phyloP scores from a whole-genome alignment of 257 asterid species.

The Coffea eugenioides region DNA sequence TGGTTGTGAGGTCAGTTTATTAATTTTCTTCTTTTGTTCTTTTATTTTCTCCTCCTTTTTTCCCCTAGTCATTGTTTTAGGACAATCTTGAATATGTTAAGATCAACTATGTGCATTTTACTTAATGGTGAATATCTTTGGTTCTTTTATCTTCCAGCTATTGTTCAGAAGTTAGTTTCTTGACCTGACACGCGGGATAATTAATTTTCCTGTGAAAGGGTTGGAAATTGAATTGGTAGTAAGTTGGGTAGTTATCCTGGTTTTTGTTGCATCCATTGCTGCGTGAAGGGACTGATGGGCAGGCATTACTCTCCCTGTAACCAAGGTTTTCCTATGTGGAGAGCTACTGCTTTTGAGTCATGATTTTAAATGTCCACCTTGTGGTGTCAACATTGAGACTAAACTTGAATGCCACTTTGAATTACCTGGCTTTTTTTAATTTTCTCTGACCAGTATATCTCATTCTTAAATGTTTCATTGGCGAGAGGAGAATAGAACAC shows the following conservation, averaged over 20 bases:
- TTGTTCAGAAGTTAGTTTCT: background rate
- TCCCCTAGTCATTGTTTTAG: background rate
- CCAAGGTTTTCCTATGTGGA: background rate
- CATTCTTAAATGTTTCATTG: background rate
- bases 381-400: background rate
- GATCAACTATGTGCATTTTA: background rate
- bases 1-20: constrained; percentile 38
- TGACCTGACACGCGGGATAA: background rate
- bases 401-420: background rate
- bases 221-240: background rate
- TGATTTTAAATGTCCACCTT: background rate
- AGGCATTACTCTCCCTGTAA: background rate
- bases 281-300: background rate
- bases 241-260: background rate
- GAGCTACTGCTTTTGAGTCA: background rate
- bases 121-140: background rate
- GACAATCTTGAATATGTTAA: background rate
- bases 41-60: background rate
- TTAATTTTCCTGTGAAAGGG: background rate
- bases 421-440: background rate
- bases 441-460: background rate
- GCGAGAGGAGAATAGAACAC: background rate
- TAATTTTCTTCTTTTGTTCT: background rate
- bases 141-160: background rate
- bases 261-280: background rate